These are phyloP conservation scores for Raffaelea ambrosiae DNA, from an alignment of 2,329 filamentous ascomycete genomes.

Conservation along the genomic window DNA sequence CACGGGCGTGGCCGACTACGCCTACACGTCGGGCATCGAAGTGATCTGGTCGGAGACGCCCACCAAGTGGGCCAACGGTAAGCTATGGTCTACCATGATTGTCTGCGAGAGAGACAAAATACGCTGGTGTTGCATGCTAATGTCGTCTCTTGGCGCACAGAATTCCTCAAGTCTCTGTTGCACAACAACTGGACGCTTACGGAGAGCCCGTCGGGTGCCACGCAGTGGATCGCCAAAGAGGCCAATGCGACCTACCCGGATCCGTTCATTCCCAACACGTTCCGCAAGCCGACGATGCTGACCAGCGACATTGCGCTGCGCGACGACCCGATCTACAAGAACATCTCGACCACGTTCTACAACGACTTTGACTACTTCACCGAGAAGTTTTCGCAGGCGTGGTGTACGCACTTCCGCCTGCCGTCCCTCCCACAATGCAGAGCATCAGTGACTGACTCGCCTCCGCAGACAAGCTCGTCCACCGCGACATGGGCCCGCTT, in stretches of 20 bases:
- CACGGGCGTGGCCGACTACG: constrained; percentile 59
- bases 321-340: constrained; percentile 63
- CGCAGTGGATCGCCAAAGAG: constrained; percentile 68
- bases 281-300: constrained; percentile 65
- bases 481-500: constrained; percentile 68
- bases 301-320: constrained; percentile 66
- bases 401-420: constrained; percentile 38
- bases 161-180: constrained; percentile 67
- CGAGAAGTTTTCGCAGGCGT: constrained; percentile 62
- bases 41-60: constrained; percentile 74
- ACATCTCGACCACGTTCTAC: constrained; percentile 63
- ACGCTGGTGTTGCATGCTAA: no score
- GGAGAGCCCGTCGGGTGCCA: constrained; percentile 65
- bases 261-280: constrained; percentile 59
- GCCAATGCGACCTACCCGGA: constrained; percentile 61
- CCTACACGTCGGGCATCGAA: constrained; percentile 68
- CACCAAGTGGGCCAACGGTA: constrained; percentile 60
- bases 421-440: no score
- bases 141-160: constrained; percentile 6
- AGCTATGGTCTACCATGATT: background rate
- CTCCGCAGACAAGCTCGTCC: constrained; percentile 60
- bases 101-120: no score
- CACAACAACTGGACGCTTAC: constrained; percentile 69
- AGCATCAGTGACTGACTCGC: no score
- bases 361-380: constrained; percentile 59